phyloP scores from a whole-genome alignment of 163 green algal genomes.

The Scenedesmus sp. region DNA sequence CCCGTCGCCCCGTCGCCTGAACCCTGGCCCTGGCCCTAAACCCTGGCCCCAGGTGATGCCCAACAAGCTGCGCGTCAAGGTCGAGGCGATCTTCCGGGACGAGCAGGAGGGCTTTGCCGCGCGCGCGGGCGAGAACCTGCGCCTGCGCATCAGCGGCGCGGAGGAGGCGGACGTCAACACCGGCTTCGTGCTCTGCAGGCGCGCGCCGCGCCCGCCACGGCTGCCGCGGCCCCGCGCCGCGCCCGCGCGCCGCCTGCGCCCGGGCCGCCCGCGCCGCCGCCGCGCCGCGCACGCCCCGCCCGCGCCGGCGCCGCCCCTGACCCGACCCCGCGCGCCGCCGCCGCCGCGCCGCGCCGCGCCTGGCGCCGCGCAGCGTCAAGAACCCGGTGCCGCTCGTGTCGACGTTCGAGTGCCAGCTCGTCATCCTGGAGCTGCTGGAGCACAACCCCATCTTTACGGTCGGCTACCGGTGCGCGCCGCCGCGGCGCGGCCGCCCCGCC shows the following conservation, averaged over 20 bases:
- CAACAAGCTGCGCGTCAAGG: slow-evolving; percentile 73
- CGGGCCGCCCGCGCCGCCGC: no score
- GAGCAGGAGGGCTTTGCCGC: slow-evolving; percentile 85
- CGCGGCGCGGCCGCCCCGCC: no score
- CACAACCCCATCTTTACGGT: slow-evolving; percentile 86
- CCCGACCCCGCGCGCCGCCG: no score
- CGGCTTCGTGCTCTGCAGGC: slow-evolving; percentile 92
- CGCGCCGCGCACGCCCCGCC: no score
- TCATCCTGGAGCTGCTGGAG: slow-evolving; percentile 89
- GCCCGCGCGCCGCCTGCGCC: no score
- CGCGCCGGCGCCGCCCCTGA: no score
- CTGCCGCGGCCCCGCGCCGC: no score
- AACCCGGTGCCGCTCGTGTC: slow-evolving; percentile 63
- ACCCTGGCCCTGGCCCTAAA: no score
- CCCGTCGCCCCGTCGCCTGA: no score
- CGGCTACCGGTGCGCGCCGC: slow-evolving; percentile 30
- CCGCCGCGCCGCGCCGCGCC: no score
- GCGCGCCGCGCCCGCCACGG: no score
- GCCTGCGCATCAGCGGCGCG: slow-evolving; percentile 82
- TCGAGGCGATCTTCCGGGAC: slow-evolving; percentile 91
- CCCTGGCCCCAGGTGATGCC: slow-evolving; percentile 39
- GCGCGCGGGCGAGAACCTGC: slow-evolving; percentile 94
- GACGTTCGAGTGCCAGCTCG: slow-evolving; percentile 77
- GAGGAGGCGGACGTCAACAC: slow-evolving; percentile 92
- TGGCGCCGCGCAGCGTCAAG: slow-evolving; percentile 64